These are phyloP conservation scores for Prunella vulgaris DNA, from an alignment of 257 asterid species.

Conservation along the genomic window DNA sequence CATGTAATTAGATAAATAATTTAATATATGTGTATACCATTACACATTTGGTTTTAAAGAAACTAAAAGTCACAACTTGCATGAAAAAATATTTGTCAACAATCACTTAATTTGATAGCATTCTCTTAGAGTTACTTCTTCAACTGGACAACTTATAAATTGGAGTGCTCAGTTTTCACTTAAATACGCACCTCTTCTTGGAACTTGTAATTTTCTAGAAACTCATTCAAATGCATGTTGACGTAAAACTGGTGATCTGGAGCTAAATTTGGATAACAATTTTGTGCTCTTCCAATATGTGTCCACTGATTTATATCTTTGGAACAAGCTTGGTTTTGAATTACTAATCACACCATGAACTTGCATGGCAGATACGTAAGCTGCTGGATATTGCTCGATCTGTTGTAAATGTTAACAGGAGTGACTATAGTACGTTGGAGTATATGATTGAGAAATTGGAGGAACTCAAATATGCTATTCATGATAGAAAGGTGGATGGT, in stretches of 20 bases:
- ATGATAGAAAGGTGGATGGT: conserved; percentile 96
- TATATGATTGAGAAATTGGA: conserved; percentile 72
- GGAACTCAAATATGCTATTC: conserved; percentile 80
- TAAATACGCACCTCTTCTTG: neutral
- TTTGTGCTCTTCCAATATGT: neutral
- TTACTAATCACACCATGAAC: conserved; percentile 28
- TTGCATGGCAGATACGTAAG: conserved; percentile 66
- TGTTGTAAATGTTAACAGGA: conserved; percentile 61
- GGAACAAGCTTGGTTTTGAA: conserved; percentile 13
- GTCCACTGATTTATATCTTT: conserved; percentile 7
- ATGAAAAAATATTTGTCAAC: neutral
- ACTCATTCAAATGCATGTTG: neutral
- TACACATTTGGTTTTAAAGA: neutral
- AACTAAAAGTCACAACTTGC: neutral
- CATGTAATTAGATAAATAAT: neutral
- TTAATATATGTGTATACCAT: neutral
- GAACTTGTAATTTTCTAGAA: conserved; percentile 10
- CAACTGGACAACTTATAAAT: neutral
- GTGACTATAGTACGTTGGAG: conserved; percentile 72
- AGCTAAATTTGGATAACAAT: conserved; percentile 1
- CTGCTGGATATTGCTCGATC: conserved; percentile 75
- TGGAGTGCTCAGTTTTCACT: neutral
- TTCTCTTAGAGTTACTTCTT: neutral
- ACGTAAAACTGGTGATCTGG: conserved; percentile 5
- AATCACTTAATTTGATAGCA: neutral